These are phyloP conservation scores for Asparagopsis taxiformis DNA, from an alignment of 31 red algal genomes.

Conservation along the genomic window DNA sequence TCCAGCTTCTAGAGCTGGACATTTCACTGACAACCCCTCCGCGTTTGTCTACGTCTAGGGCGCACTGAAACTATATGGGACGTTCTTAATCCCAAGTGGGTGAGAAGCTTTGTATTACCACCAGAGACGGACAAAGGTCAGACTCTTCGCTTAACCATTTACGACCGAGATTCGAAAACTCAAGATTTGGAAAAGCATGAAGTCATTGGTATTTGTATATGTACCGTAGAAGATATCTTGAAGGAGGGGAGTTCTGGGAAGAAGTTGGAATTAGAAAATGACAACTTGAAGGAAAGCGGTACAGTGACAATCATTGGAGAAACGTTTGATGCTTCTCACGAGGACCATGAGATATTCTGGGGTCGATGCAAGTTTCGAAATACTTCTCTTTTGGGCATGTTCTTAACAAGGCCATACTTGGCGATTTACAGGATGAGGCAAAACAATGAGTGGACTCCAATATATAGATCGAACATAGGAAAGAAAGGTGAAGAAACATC, in stretches of 20 bases:
- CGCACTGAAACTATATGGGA: conserved; percentile 89
- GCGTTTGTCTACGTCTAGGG: too few species aligned
- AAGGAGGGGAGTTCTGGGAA: conserved; percentile 61
- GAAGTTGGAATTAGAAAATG: conserved; percentile 65
- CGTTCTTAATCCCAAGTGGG: conserved; percentile 83
- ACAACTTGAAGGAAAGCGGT: conserved; percentile 60
- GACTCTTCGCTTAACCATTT: conserved; percentile 54
- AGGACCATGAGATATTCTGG: conserved; percentile 72
- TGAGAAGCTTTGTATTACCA: conserved; percentile 66
- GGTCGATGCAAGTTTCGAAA: conserved; percentile 78
- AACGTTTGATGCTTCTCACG: conserved; percentile 32
- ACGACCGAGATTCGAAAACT: conserved; percentile 79
- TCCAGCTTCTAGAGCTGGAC: too few species aligned
- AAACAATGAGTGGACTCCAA: conserved; percentile 90
- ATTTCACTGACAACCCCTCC: too few species aligned
- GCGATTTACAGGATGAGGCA: conserved; percentile 68
- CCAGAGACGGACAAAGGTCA: conserved; percentile 39
- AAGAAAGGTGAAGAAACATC: conserved; percentile 67
- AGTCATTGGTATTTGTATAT: conserved; percentile 60
- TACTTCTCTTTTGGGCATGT: conserved; percentile 67
- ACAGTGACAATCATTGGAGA: conserved; percentile 76
- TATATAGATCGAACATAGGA: conserved; percentile 59
- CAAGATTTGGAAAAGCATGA: conserved; percentile 81
- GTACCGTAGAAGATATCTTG: conserved; percentile 62
- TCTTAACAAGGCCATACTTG: conserved; percentile 73